Conservation (phyloP, 176 grass and related monocot genomes). For the Lolium perenne region DNA sequence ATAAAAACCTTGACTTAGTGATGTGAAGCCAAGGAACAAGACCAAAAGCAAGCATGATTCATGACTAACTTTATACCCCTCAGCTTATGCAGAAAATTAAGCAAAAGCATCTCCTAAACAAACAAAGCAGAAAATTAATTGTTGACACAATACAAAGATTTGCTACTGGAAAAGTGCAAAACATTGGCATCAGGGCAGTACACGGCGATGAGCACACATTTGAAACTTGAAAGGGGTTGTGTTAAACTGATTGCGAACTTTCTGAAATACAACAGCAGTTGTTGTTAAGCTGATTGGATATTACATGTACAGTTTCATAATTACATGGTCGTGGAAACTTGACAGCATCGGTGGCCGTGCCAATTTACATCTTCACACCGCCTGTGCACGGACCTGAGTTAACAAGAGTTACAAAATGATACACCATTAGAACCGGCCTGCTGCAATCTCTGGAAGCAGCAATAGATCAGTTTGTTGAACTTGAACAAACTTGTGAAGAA, state of each 20-base stretch:
- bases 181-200: no score
- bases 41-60: no score
- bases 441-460: background rate
- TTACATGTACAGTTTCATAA: constrained; percentile 55
- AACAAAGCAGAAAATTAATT: no score
- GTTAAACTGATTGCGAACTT: background rate
- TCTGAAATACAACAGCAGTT: constrained; percentile 25
- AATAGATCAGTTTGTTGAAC: constrained; percentile 7
- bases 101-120: no score
- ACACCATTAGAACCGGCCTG: background rate
- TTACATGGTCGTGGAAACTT: constrained; percentile 40
- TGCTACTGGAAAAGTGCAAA: no score
- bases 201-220: background rate
- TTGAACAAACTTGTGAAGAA: constrained; percentile 16
- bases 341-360: constrained; percentile 20
- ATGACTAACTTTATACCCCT: no score
- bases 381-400: constrained; percentile 46
- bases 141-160: no score
- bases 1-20: no score
- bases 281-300: constrained; percentile 37
- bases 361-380: constrained; percentile 47
- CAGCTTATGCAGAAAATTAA: no score
- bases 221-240: background rate
- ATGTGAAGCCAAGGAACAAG: no score
- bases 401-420: background rate